Evolutionary conservation across 108 stramenopile species (phyloP), one percentile per base, ranked within the genome.

Genomic region (Stephanodiscus minutulus): DNA sequence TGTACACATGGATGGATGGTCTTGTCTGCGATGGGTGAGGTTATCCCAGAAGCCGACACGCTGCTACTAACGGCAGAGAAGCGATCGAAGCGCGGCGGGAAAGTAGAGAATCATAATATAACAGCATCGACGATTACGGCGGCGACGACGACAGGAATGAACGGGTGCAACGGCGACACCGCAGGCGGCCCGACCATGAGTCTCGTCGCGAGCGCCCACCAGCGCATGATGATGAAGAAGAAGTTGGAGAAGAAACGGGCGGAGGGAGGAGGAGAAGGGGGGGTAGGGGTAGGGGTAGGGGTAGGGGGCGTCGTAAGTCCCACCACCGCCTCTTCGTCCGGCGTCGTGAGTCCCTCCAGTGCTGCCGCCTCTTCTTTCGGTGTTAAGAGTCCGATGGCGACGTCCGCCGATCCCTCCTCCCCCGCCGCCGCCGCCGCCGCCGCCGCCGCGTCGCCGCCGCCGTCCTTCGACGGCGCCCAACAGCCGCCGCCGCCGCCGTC

Each of bases 161-260:
- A 28, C 22, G 39, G 39, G n/a, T n/a, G n/a, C 39, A 9, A 39
- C 39, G 39, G 7, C 8, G 39, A 39, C 7, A n/a, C n/a, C n/a
- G n/a, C n/a, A n/a, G n/a, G n/a, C n/a, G 39, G 39, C 27, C 21
- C 24, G 10, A 66, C 29, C 64, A 77, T 77, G 77, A 77, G 77
- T 61, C 47, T 65, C 64, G 77, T 68, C 64, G 68, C 50, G 52
- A 78, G 77, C 65, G 77, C 77, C 28, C 69, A 78, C 57, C 70
- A 71, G 77, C 77, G 77, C 70, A 70, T 78, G 77, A 78, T 71
- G 37, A 65, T 64, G 48, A 78, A 78, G 65, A 60, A 56, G 62
- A 28, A 9, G 59, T 0, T 24, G 54, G 20, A 25, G 54, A 28
- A 25, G 24, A 55, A 25, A 28, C 7, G 10, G 11, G 27, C 27